Conservation (phyloP, 2,329 filamentous ascomycete genomes). For the Metarhizium anisopliae region DNA sequence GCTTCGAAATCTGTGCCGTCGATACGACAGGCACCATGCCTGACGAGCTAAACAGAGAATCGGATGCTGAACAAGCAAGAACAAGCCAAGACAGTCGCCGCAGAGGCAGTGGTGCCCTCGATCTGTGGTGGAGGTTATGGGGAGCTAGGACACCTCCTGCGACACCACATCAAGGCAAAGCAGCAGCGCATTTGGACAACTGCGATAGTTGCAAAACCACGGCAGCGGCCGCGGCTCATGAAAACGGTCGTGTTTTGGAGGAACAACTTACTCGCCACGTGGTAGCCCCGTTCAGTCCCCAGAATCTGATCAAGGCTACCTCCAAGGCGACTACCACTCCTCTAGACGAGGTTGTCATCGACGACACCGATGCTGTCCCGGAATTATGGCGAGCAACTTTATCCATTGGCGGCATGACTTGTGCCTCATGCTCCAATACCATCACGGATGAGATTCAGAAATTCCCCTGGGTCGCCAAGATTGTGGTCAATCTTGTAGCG, state of each 20-base stretch:
- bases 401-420: slow-evolving; percentile 67
- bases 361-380: slow-evolving; percentile 6
- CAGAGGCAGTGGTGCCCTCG: slow-evolving; percentile 13
- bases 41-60: slow-evolving; percentile 17
- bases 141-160: slow-evolving; percentile 15
- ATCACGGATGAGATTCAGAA: slow-evolving; percentile 52
- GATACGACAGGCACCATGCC: slow-evolving; percentile 26
- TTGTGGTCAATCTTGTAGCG: slow-evolving; percentile 55
- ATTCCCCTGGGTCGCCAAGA: slow-evolving; percentile 45
- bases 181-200: slow-evolving; percentile 26
- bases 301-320: slow-evolving; percentile 3
- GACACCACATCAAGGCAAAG: slow-evolving; percentile 14
- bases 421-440: slow-evolving; percentile 56
- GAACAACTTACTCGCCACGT: slow-evolving; percentile 3
- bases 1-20: slow-evolving; percentile 49
- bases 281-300: slow-evolving; percentile 4
- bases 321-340: slow-evolving; percentile 6
- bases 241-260: slow-evolving; percentile 4
- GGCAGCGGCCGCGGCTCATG: slow-evolving; percentile 6
- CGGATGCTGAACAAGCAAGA: slow-evolving; percentile 11
- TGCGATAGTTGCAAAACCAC: slow-evolving; percentile 26
- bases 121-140: slow-evolving; percentile 24
- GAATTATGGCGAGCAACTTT: slow-evolving; percentile 38
- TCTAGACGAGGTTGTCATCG: slow-evolving; percentile 16
- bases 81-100: slow-evolving; percentile 14